phyloP scores from a whole-genome alignment of 495 filamentous ascomycete genomes.

The Aspergillus ostianus region DNA sequence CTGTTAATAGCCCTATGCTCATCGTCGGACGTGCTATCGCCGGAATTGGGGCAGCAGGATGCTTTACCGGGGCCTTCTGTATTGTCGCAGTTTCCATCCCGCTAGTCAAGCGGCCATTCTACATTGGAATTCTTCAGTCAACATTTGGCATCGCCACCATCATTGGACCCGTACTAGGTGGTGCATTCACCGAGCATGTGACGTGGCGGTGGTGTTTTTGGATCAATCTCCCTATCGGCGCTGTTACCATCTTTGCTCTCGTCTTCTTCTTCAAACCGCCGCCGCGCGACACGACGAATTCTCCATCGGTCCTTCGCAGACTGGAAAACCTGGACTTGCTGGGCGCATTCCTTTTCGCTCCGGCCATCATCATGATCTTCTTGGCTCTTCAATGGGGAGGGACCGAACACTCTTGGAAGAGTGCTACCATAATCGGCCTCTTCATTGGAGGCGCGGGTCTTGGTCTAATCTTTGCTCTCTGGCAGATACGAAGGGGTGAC shows the following conservation, averaged over 20 bases:
- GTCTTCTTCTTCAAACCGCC: slow-evolving; percentile 16
- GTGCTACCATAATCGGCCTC: slow-evolving; percentile 31
- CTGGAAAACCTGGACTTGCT: slow-evolving; percentile 34
- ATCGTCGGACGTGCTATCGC: slow-evolving; percentile 77
- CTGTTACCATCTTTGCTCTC: slow-evolving; percentile 53
- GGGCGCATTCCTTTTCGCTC: slow-evolving; percentile 36
- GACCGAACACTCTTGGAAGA: slow-evolving; percentile 34
- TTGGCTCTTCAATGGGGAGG: slow-evolving; percentile 47
- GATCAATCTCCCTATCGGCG: slow-evolving; percentile 68
- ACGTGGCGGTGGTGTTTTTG: slow-evolving; percentile 87
- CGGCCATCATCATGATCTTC: slow-evolving; percentile 37
- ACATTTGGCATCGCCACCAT: slow-evolving; percentile 71
- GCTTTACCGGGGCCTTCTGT: slow-evolving; percentile 70
- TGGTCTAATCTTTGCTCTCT: slow-evolving; percentile 29
- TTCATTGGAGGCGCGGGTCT: slow-evolving; percentile 36
- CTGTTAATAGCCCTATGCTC: slow-evolving; percentile 60
- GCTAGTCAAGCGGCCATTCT: slow-evolving; percentile 61
- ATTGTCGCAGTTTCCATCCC: slow-evolving; percentile 56
- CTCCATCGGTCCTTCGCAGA: slow-evolving; percentile 22
- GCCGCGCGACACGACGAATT: slow-evolving; percentile 18
- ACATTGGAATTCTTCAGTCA: slow-evolving; percentile 64
- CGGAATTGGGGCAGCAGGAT: slow-evolving; percentile 68
- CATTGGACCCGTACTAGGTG: slow-evolving; percentile 63
- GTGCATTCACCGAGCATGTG: slow-evolving; percentile 54
- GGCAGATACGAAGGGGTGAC: slow-evolving; percentile 3